Percentiles rank a stretch among this genome's conserved stretches.
These are phyloP conservation scores for Cordyceps farinosa DNA, from an alignment of 2,329 filamentous ascomycete species.

Conservation along the genomic window DNA sequence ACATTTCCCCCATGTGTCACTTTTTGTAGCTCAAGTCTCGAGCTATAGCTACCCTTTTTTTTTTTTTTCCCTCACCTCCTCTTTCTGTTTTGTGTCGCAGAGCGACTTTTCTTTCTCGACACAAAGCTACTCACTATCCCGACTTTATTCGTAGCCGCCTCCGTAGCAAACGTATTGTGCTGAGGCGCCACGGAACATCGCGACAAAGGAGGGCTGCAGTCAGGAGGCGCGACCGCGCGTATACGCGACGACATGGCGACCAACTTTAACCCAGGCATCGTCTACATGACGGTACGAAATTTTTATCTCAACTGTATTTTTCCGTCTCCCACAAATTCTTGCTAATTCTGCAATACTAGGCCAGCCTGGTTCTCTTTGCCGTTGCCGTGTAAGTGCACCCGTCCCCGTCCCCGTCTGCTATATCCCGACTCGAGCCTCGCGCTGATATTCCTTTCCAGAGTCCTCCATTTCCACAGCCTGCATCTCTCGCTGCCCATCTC, in stretches of 20 bases:
- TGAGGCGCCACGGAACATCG: background rate
- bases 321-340: background rate
- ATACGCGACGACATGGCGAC: background rate
- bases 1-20: background rate
- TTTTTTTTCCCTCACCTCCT: background rate
- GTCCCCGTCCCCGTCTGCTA: background rate
- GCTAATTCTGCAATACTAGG: background rate
- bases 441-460: constrained; percentile 25
- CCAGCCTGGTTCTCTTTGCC: constrained; percentile 15
- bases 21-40: background rate
- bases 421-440: background rate
- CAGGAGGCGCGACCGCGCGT: background rate
- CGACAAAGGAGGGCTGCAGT: background rate
- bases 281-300: constrained; percentile 17
- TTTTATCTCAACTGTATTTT: background rate
- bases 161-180: background rate
- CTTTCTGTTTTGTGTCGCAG: background rate
- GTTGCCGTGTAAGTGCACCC: constrained; percentile 15
- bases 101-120: background rate
- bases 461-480: constrained; percentile 37
- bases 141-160: no score
- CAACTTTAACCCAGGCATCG: constrained; percentile 14
- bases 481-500: constrained; percentile 41
- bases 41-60: background rate
- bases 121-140: no score